Percentiles rank a stretch among this genome's conserved stretches.
These are phyloP conservation scores for Alectoria sarmentosa DNA, from an alignment of 495 filamentous ascomycete genomes.

Conservation along the genomic window DNA sequence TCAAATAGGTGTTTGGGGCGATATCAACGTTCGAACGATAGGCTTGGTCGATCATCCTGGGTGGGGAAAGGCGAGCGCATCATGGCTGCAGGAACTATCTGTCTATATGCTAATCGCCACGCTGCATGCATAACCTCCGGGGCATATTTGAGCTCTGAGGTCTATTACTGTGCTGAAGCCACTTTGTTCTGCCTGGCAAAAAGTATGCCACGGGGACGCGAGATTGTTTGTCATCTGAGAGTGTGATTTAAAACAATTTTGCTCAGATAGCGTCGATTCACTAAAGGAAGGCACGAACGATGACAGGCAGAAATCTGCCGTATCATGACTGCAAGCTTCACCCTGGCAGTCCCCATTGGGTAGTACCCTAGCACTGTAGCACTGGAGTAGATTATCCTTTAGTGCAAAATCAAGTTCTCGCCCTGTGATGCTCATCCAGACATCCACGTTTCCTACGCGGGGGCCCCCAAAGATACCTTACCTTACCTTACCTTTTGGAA, in stretches of 20 bases:
- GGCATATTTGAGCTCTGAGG: slow-evolving; percentile 3
- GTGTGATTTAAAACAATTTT: no score
- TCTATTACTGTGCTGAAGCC: background rate
- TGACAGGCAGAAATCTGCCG: background rate
- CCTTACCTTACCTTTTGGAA: no score
- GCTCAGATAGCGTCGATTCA: background rate
- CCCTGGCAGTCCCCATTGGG: slow-evolving; percentile 1
- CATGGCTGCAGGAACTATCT: slow-evolving; percentile 13
- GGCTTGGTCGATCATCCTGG: background rate
- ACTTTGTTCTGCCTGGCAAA: background rate
- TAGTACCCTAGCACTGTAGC: background rate
- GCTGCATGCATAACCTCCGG: slow-evolving; percentile 6
- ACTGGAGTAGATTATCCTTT: background rate
- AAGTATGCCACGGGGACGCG: background rate
- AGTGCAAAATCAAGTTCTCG: background rate
- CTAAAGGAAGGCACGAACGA: no score
- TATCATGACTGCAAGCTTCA: background rate
- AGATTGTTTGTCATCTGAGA: background rate
- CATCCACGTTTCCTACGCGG: slow-evolving; percentile 22
- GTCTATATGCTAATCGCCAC: slow-evolving; percentile 1
- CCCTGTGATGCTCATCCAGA: slow-evolving; percentile 18
- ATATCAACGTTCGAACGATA: slow-evolving; percentile 6
- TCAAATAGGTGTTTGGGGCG: background rate
- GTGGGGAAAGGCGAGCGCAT: slow-evolving; percentile 7
- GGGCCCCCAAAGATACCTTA: slow-evolving; percentile 5